Conservation (phyloP, 805 yeast genomes). For the Starmerella kuoi region DNA sequence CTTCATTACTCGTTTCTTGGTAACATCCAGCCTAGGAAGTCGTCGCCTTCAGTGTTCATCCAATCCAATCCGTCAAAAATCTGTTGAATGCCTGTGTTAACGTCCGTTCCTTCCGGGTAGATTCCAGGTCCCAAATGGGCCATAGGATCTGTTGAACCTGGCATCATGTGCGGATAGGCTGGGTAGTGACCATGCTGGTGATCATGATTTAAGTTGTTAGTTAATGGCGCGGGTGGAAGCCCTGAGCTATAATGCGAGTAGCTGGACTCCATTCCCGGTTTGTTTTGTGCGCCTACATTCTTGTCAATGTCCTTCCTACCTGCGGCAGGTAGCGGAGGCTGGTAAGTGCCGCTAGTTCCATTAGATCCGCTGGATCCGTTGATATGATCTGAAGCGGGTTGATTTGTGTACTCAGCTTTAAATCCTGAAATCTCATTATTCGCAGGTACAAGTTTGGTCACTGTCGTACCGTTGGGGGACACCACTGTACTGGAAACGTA, state of each 20-base stretch:
- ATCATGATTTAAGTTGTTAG: neutral
- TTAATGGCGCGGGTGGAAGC: neutral
- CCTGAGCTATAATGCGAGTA: neutral
- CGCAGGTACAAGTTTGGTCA: slow-evolving; percentile 80
- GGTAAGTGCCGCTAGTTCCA: neutral
- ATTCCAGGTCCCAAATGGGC: neutral
- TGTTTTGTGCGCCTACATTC: neutral
- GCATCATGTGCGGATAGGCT: neutral
- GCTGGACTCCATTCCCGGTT: neutral
- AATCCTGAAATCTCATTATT: slow-evolving; percentile 25
- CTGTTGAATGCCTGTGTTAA: slow-evolving; percentile 24
- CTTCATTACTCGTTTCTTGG: slow-evolving; percentile 17
- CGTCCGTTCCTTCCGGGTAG: slow-evolving; percentile 15
- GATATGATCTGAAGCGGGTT: neutral
- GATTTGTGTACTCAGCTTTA: neutral
- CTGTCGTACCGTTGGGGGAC: slow-evolving; percentile 84
- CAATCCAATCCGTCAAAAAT: slow-evolving; percentile 64
- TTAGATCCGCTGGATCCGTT: neutral
- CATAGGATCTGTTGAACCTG: neutral
- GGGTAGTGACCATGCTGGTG: neutral
- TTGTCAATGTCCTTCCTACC: neutral
- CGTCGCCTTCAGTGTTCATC: slow-evolving; percentile 74
- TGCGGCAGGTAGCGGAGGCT: neutral
- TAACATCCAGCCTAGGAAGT: slow-evolving; percentile 79
- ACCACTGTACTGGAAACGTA: slow-evolving; percentile 75